phyloP scores from a whole-genome alignment of 2,329 filamentous ascomycete genomes.

The Colletotrichum chlorophyti region DNA sequence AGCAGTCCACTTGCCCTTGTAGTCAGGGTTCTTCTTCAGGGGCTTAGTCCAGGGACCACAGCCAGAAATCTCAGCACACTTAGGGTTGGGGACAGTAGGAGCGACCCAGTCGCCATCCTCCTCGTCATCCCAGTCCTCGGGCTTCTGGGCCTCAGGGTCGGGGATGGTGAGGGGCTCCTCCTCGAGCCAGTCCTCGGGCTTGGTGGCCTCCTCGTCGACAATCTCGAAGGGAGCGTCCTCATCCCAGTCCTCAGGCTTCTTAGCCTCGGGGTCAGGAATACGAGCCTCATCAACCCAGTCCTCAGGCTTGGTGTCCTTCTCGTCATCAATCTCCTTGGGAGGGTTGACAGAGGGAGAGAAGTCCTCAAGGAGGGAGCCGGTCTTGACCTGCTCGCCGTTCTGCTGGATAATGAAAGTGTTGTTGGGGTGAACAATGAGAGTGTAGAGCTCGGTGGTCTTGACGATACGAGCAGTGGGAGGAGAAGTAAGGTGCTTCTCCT shows the following conservation, averaged over 20 bases:
- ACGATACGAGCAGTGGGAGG: slow-evolving; percentile 86
- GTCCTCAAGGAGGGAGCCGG: slow-evolving; percentile 91
- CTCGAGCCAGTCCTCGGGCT: slow-evolving; percentile 96
- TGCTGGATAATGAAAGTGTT: slow-evolving; percentile 94
- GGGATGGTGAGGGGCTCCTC: slow-evolving; percentile 82
- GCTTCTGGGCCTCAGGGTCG: slow-evolving; percentile 96
- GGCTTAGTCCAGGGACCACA: slow-evolving; percentile 94
- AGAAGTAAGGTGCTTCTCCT: slow-evolving; percentile 96
- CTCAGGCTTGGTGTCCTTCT: slow-evolving; percentile 90
- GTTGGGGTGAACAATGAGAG: slow-evolving; percentile 93
- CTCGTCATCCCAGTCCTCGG: slow-evolving; percentile 99
- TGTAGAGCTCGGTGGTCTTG: slow-evolving; percentile 96
- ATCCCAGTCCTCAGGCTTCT: slow-evolving; percentile 98
- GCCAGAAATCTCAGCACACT: slow-evolving; percentile 91
- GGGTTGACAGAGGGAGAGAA: slow-evolving; percentile 96
- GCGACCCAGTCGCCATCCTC: slow-evolving; percentile 98
- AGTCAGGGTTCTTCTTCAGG: slow-evolving; percentile 91
- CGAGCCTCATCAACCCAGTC: slow-evolving; percentile 95
- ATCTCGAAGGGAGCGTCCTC: slow-evolving; percentile 98
- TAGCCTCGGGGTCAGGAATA: slow-evolving; percentile 90
- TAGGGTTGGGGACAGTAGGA: slow-evolving; percentile 91
- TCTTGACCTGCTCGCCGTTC: slow-evolving; percentile 87
- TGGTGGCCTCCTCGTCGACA: slow-evolving; percentile 88
- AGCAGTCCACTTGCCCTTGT: slow-evolving; percentile 99
- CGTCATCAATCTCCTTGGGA: slow-evolving; percentile 90